Evolutionary conservation across 2,329 filamentous ascomycete species (phyloP), one percentile per base, ranked within the genome.

Genomic region (Trichoderma pleuroti): DNA sequence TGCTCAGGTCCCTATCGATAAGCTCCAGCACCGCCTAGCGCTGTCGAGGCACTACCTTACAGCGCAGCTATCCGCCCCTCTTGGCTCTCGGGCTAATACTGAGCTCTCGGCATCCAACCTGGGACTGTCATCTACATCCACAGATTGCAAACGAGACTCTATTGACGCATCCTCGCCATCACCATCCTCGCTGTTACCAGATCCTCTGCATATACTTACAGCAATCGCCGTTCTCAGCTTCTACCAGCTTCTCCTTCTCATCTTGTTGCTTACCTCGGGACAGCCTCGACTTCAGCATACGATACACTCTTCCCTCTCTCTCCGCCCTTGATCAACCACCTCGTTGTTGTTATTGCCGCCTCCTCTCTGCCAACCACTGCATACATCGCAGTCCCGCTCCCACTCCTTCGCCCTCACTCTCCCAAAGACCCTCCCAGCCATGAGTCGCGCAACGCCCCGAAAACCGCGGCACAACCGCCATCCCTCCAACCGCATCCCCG

Each of bases 361-460:
- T 1, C 18, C n/a, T 5, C 18, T 46, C 42, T 11, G 10, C 10
- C 26, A 11, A n/a, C 30, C 56, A 34, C 56, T 21, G 30, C 56
- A 34, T 12, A 32, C 1, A 34, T 14, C 8, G 18, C 28, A n/a
- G 2, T 0, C 6, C 30, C 5, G n/a, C 4, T 34, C 24, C 32
- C 4, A 24, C 9, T 18, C 10, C 12, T 36, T n/a, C 7, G 14
- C 3, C 32, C 32, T 26, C 34, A 14, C 4, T 9, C n/a, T 1
- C 10, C 10, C 30, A 21, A 52, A 18, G 4, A 39, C 14, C 42
- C n/a, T 21, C 4, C 18, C 18, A 18, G 8, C 11, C 57, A 86
- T 86, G 85, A 86, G 81, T 73, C 80, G 81, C 56, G 74, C 78
- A 74, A 83, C 83, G 32, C 83, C 84, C 52, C 80, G 80, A 69